phyloP scores from a whole-genome alignment of 2,329 filamentous ascomycete species.

The Furcasterigmium furcatum region DNA sequence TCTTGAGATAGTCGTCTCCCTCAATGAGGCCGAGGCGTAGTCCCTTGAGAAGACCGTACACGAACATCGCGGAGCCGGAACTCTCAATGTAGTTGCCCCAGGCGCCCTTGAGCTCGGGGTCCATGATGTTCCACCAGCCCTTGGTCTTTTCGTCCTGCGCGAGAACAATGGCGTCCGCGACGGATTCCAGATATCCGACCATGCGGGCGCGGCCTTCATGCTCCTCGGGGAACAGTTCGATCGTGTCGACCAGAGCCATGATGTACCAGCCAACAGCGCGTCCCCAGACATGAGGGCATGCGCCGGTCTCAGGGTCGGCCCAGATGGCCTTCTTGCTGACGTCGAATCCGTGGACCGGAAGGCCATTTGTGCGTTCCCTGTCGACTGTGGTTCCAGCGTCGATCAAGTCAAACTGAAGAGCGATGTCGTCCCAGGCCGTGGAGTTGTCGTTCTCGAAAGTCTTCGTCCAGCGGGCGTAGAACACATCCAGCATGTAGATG shows the following conservation, averaged over 20 bases:
- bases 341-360: slow-evolving; percentile 51
- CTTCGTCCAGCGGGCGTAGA: slow-evolving; percentile 27
- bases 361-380: slow-evolving; percentile 29
- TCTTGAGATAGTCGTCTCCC: slow-evolving; percentile 23
- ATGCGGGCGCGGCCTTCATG: slow-evolving; percentile 32
- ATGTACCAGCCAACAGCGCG: slow-evolving; percentile 31
- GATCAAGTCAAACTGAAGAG: slow-evolving; percentile 38
- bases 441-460: slow-evolving; percentile 11
- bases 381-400: slow-evolving; percentile 28
- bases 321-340: slow-evolving; percentile 39
- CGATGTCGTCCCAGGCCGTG: slow-evolving; percentile 38
- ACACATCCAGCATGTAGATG: slow-evolving; percentile 37
- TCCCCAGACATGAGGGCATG: slow-evolving; percentile 47
- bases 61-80: slow-evolving; percentile 31
- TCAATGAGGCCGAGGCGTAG: slow-evolving; percentile 27
- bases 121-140: slow-evolving; percentile 35
- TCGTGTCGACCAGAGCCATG: slow-evolving; percentile 43
- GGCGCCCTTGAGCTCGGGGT: slow-evolving; percentile 24
- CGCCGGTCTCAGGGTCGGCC: slow-evolving; percentile 43
- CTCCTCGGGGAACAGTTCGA: slow-evolving; percentile 35
- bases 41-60: slow-evolving; percentile 31
- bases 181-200: slow-evolving; percentile 32
- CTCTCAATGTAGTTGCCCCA: slow-evolving; percentile 32
- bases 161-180: slow-evolving; percentile 35
- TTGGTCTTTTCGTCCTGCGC: slow-evolving; percentile 33